These are phyloP conservation scores for Daphne laureola DNA, from an alignment of 441 rosid species.

Conservation along the genomic window DNA sequence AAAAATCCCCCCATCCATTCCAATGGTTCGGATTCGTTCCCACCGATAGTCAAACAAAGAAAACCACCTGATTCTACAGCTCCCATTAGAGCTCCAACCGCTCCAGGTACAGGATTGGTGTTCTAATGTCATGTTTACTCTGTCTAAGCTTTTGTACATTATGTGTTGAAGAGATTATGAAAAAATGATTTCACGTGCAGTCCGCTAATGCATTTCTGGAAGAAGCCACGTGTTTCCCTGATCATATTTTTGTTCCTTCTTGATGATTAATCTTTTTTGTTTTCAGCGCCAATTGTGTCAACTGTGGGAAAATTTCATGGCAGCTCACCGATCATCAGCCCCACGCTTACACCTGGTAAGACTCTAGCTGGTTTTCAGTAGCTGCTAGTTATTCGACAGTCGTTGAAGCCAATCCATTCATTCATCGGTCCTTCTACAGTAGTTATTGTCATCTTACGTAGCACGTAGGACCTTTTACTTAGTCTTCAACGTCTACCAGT, in stretches of 20 bases:
- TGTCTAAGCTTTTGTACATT: not conserved
- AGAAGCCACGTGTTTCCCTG: no score
- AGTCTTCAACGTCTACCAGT: no score
- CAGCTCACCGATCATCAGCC: constrained; percentile 28
- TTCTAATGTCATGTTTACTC: not conserved
- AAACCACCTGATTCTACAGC: constrained; percentile 17
- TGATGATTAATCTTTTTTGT: not conserved
- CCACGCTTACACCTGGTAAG: constrained; percentile 30
- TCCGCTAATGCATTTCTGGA: constrained; percentile 12
- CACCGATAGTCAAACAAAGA: constrained; percentile 8
- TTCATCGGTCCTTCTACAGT: no score
- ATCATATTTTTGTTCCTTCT: no score
- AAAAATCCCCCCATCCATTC: constrained; percentile 20
- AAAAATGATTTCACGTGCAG: constrained; percentile 20
- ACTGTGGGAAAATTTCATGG: constrained; percentile 25
- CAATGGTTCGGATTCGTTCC: constrained; percentile 17
- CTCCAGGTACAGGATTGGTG: constrained; percentile 27
- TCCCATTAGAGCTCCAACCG: constrained; percentile 18
- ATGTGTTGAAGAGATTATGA: no score
- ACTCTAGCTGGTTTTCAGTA: constrained; percentile 12
- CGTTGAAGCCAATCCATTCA: not conserved
- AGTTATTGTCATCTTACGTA: no score
- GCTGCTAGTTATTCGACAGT: constrained; percentile 14
- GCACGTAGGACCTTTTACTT: no score
- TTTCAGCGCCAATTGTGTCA: constrained; percentile 28